These are phyloP conservation scores for Corinectria fuckeliana DNA, from an alignment of 2,329 filamentous ascomycete genomes.

Conservation along the genomic window DNA sequence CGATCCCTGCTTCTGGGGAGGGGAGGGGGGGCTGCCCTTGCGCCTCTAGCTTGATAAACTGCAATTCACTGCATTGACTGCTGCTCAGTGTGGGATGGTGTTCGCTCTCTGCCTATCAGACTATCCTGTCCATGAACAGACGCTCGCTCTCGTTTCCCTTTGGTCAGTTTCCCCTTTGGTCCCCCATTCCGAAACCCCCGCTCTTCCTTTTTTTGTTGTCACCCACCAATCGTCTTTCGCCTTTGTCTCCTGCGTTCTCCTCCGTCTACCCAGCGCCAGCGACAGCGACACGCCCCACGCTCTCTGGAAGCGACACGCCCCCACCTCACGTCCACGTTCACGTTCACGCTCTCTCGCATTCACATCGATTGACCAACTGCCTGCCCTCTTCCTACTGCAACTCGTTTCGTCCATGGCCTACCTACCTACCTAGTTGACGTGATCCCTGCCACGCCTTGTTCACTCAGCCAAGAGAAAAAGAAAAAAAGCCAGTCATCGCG, in stretches of 20 bases:
- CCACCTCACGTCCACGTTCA: too few species aligned
- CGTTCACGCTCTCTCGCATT: background rate
- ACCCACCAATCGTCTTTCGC: background rate
- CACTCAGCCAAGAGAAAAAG: background rate
- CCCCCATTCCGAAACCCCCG: slow-evolving; percentile 12
- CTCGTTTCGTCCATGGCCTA: too few species aligned
- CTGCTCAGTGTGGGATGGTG: too few species aligned
- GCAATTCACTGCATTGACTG: too few species aligned
- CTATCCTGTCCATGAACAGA: background rate
- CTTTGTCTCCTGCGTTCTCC: background rate
- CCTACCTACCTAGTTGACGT: too few species aligned
- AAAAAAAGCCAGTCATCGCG: background rate
- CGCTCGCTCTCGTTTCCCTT: too few species aligned
- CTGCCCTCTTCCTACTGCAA: background rate
- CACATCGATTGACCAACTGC: background rate
- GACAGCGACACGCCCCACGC: background rate
- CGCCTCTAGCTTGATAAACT: slow-evolving; percentile 7
- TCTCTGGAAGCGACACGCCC: background rate
- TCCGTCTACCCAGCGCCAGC: background rate
- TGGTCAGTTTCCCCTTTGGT: background rate
- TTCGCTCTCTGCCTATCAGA: background rate
- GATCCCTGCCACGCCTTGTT: too few species aligned
- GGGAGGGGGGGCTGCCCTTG: slow-evolving; percentile 9
- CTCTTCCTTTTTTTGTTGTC: background rate
- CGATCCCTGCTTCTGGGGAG: slow-evolving; percentile 10